Evolutionary conservation across 2,329 filamentous ascomycete species (phyloP).

Genomic region (Curvularia verruculosa): DNA sequence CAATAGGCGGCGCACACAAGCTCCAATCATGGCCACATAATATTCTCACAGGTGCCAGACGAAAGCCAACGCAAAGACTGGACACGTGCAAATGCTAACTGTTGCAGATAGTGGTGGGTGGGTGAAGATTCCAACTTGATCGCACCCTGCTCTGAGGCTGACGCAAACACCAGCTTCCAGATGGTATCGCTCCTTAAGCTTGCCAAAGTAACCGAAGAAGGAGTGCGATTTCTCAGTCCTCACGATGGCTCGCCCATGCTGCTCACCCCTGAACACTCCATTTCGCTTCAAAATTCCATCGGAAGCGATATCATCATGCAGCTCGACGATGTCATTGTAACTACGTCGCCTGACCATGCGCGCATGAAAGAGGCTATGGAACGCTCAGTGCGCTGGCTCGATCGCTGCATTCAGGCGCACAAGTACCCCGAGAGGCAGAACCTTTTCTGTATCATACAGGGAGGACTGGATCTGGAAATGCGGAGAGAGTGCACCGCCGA

Average conservation of each 20-base stretch:
- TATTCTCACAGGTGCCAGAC: constrained; percentile 71
- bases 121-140: constrained; percentile 35
- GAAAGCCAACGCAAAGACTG: neutral
- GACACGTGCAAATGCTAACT: constrained; percentile 29
- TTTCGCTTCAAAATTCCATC: constrained; percentile 93
- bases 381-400: constrained; percentile 91
- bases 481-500: constrained; percentile 79
- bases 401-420: constrained; percentile 91
- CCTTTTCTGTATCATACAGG: constrained; percentile 98
- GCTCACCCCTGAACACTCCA: constrained; percentile 95
- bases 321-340: constrained; percentile 95
- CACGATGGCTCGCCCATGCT: constrained; percentile 97
- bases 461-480: constrained; percentile 87
- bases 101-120: constrained; percentile 55
- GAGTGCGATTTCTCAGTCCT: constrained; percentile 92
- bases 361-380: constrained; percentile 96
- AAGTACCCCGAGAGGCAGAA: constrained; percentile 83
- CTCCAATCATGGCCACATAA: constrained; percentile 96
- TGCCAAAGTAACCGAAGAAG: constrained; percentile 92
- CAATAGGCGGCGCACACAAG: constrained; percentile 89
- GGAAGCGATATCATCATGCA: constrained; percentile 99
- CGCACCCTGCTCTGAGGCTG: constrained; percentile 28
- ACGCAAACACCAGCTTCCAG: constrained; percentile 73
- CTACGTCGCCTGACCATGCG: constrained; percentile 84
- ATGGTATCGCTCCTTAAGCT: constrained; percentile 97